phyloP scores from a whole-genome alignment of 495 filamentous ascomycete species.

The Thozetella sp. region DNA sequence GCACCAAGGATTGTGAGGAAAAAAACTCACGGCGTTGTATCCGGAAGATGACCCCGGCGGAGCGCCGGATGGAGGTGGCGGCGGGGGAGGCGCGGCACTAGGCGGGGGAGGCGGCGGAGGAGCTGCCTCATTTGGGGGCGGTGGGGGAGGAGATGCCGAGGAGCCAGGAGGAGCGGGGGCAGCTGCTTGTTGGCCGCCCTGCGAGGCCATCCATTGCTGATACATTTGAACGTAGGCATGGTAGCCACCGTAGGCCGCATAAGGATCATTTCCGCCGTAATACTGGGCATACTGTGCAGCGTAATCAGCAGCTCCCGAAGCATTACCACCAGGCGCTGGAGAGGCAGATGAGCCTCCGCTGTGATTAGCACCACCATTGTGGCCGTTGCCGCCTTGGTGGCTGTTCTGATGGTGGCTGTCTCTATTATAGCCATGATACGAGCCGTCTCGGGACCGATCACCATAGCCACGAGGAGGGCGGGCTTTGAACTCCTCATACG shows the following conservation, averaged over 20 bases:
- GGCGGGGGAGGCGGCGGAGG: conserved; percentile 66
- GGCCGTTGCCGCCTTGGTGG: conserved; percentile 20
- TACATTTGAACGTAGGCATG: conserved; percentile 68
- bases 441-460: conserved; percentile 36
- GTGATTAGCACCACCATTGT: conserved; percentile 32
- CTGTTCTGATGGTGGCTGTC: conserved; percentile 40
- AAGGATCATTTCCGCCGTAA: conserved; percentile 76
- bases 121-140: conserved; percentile 61
- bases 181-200: conserved; percentile 50
- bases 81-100: conserved; percentile 49
- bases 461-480: conserved; percentile 66
- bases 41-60: conserved; percentile 55
- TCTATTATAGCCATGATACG: conserved; percentile 38
- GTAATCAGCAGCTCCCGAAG: conserved; percentile 57
- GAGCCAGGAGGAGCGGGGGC: conserved; percentile 37
- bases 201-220: conserved; percentile 62
- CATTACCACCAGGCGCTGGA: conserved; percentile 27
- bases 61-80: conserved; percentile 66
- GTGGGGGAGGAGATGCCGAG: conserved; percentile 59
- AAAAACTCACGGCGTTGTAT: conserved; percentile 68
- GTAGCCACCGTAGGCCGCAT: conserved; percentile 91
- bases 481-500: conserved; percentile 88
- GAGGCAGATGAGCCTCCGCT: conserved; percentile 31
- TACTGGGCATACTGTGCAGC: conserved; percentile 86
- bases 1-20: neutral